Conservation (phyloP, 371 early-diverging fungal genomes). For the Thermomucor indicae-seudaticae region DNA sequence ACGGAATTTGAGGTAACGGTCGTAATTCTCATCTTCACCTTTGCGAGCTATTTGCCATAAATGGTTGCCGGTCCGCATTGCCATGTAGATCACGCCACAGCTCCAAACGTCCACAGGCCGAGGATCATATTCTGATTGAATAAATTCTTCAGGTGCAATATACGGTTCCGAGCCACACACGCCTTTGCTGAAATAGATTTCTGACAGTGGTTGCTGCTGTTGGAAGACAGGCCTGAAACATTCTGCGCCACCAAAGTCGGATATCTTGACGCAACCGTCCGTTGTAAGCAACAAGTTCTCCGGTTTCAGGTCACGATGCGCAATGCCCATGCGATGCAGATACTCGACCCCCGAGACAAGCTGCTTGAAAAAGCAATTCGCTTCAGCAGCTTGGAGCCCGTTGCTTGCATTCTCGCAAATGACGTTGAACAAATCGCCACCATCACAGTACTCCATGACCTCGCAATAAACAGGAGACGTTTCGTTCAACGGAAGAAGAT, state of each 20-base stretch:
- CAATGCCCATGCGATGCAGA: conserved; percentile 64
- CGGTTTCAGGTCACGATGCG: conserved; percentile 77
- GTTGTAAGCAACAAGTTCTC: conserved; percentile 74
- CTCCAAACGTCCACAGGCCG: conserved; percentile 38
- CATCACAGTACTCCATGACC: conserved; percentile 71
- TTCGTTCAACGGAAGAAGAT: conserved; percentile 56
- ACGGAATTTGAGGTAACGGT: conserved; percentile 26
- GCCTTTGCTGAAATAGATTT: conserved; percentile 27
- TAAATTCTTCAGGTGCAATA: conserved; percentile 52
- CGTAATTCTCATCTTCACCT: conserved; percentile 16
- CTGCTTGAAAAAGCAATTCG: conserved; percentile 57
- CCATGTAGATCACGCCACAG: conserved; percentile 28
- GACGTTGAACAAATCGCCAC: conserved; percentile 58
- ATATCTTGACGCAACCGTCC: conserved; percentile 78
- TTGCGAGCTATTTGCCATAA: conserved; percentile 26
- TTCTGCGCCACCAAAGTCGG: conserved; percentile 77
- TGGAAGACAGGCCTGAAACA: no score
- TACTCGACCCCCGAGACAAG: conserved; percentile 62
- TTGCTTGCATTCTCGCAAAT: conserved; percentile 47
- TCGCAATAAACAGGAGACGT: conserved; percentile 55
- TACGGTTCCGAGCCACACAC: conserved; percentile 58
- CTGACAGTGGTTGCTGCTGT: conserved; percentile 26
- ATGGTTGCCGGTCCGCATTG: conserved; percentile 31
- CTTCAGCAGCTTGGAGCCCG: conserved; percentile 47
- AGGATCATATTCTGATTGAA: conserved; percentile 22